A percentile compares a stretch with the other conserved stretches of the same genome.
These are phyloP conservation scores for Tilletia indica DNA, from an alignment of 1,284 basidiomycete species.

Conservation along the genomic window DNA sequence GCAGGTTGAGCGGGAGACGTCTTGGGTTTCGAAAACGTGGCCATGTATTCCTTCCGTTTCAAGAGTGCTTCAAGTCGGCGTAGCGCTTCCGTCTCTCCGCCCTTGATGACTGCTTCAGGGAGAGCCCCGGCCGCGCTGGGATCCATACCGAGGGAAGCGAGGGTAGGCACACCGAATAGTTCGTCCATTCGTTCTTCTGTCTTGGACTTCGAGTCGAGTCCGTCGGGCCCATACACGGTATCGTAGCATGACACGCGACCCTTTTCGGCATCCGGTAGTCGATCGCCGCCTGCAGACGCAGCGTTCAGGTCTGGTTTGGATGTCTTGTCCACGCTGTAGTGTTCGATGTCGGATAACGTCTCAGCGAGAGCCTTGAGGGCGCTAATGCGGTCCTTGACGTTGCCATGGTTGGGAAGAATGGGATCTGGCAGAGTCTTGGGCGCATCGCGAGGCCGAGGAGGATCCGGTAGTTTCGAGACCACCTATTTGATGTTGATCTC, in stretches of 20 bases:
- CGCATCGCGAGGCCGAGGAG: constrained; percentile 35
- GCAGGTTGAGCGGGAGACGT: constrained; percentile 49
- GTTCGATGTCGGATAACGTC: constrained; percentile 35
- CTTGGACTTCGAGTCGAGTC: not conserved
- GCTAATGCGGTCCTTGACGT: constrained; percentile 23
- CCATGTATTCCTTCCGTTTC: constrained; percentile 56
- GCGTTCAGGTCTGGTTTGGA: constrained; percentile 39
- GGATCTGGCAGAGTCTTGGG: constrained; percentile 35
- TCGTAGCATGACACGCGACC: constrained; percentile 47
- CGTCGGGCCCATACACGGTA: constrained; percentile 58
- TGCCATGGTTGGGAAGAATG: constrained; percentile 9
- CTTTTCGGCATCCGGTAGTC: constrained; percentile 23
- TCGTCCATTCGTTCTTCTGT: constrained; percentile 35
- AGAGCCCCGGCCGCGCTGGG: constrained; percentile 53
- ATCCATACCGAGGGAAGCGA: constrained; percentile 60
- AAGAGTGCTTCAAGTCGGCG: constrained; percentile 57
- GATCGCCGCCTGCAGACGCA: constrained; percentile 35
- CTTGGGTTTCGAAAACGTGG: constrained; percentile 61
- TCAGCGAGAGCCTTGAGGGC: constrained; percentile 31
- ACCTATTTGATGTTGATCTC: not conserved
- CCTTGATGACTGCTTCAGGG: constrained; percentile 42
- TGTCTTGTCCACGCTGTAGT: constrained; percentile 26
- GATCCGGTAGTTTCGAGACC: constrained; percentile 28
- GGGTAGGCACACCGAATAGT: constrained; percentile 60
- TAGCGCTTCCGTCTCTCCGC: constrained; percentile 61